Evolutionary conservation across 768 basidiomycete genomes (phyloP).

Genomic region (Mycena rebaudengoi): DNA sequence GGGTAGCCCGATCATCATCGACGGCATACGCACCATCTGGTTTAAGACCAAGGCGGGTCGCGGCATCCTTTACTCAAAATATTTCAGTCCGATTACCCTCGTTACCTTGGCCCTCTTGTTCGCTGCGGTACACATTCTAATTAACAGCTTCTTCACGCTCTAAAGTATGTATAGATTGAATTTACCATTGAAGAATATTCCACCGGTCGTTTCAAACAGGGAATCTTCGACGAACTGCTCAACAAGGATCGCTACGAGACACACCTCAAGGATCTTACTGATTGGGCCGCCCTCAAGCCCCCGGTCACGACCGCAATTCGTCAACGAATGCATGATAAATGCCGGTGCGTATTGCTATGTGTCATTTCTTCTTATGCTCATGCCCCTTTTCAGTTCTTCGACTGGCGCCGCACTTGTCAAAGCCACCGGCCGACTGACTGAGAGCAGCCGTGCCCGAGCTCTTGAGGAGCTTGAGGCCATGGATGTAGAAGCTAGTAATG

Average conservation of each 20-base stretch:
- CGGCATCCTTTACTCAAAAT: conserved; percentile 15
- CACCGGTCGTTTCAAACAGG: conserved; percentile 10
- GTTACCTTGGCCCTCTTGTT: conserved; percentile 25
- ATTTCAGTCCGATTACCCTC: conserved; percentile 24
- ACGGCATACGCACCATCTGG: conserved; percentile 18
- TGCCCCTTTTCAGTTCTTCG: background rate
- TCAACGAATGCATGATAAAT: conserved; percentile 8
- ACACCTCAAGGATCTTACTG: background rate
- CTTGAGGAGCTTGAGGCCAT: conserved; percentile 5
- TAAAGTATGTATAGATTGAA: conserved; percentile 11
- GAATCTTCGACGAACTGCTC: background rate
- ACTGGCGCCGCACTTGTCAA: background rate
- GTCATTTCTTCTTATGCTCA: background rate
- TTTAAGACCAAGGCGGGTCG: conserved; percentile 17
- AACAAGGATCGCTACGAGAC: background rate
- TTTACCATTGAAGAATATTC: conserved; percentile 21
- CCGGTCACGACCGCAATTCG: background rate
- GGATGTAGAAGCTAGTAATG: background rate
- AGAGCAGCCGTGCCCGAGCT: background rate
- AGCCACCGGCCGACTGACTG: background rate
- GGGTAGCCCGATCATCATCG: conserved; percentile 18
- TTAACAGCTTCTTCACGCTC: background rate
- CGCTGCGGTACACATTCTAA: conserved; percentile 16
- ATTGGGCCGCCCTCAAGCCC: conserved; percentile 8
- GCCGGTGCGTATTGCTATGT: background rate